Evolutionary conservation across 768 basidiomycete genomes (phyloP).

Genomic region (Leccinum uliginosum): DNA sequence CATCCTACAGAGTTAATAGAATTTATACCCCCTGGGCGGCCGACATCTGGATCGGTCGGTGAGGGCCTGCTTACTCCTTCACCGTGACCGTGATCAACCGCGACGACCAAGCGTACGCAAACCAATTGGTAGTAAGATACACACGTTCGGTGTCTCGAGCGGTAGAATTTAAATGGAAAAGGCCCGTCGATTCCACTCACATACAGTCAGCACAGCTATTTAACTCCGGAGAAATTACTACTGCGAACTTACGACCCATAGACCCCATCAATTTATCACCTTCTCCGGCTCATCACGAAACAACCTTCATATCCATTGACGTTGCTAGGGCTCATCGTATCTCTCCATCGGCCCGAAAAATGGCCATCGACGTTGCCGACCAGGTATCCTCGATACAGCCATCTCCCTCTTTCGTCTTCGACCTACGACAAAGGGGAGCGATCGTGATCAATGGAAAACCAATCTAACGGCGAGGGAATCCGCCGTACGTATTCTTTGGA

Average conservation of each 20-base stretch:
- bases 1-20: not conserved
- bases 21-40: not conserved
- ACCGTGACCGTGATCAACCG: not conserved
- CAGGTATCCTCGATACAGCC: conserved; percentile 84
- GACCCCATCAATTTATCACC: conserved; percentile 25
- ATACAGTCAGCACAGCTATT: not conserved
- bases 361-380: conserved; percentile 66
- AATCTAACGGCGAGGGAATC: not conserved
- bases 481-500: conserved; percentile 78
- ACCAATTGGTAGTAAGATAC: not conserved
- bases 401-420: conserved; percentile 71
- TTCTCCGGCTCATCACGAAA: conserved; percentile 69
- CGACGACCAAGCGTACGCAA: not conserved
- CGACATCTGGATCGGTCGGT: not conserved
- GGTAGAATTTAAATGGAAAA: not conserved
- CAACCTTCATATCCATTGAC: conserved; percentile 81
- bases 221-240: not conserved
- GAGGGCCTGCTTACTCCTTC: not conserved
- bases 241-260: not conserved
- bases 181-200: not conserved
- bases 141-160: not conserved
- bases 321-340: conserved; percentile 63
- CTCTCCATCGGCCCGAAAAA: conserved; percentile 83
- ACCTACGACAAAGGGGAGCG: conserved; percentile 35
- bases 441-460: not conserved